Conservation (phyloP, 805 yeast species). For the Ogataea thermomethanolica region DNA sequence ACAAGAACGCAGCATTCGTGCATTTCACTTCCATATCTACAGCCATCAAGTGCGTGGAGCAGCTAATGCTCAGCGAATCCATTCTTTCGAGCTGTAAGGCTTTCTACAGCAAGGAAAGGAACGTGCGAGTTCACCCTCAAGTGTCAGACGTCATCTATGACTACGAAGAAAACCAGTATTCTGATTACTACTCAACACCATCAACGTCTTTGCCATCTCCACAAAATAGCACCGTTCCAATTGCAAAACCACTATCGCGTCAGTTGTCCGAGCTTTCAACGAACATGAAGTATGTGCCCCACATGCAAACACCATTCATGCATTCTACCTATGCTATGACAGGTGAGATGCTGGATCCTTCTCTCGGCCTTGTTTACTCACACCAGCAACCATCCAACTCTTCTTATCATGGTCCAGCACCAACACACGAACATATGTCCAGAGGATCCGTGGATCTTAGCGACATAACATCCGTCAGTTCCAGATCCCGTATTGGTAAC, state of each 20-base stretch:
- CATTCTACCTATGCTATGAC: conserved; percentile 4
- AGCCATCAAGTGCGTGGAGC: conserved; percentile 44
- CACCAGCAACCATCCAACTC: not conserved
- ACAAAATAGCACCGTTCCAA: conserved; percentile 12
- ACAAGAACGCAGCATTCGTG: conserved; percentile 27
- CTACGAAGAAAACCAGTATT: conserved; percentile 7
- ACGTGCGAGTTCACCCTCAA: conserved; percentile 7
- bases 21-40: conserved; percentile 46
- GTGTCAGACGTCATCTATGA: conserved; percentile 11
- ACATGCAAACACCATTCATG: conserved; percentile 6
- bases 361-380: conserved; percentile 10
- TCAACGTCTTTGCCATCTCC: conserved; percentile 28
- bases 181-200: conserved; percentile 25
- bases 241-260: conserved; percentile 9
- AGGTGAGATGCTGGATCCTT: conserved; percentile 12
- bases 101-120: conserved; percentile 31
- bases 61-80: conserved; percentile 28
- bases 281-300: conserved; percentile 4
- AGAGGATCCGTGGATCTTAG: not conserved
- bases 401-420: no score
- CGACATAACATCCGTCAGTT: not conserved
- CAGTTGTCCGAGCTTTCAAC: not conserved
- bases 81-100: conserved; percentile 23
- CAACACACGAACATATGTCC: no score
- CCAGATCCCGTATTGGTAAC: not conserved